Conservation (phyloP, 306 rosid genomes). For the Chamaecrista fasciculata region DNA sequence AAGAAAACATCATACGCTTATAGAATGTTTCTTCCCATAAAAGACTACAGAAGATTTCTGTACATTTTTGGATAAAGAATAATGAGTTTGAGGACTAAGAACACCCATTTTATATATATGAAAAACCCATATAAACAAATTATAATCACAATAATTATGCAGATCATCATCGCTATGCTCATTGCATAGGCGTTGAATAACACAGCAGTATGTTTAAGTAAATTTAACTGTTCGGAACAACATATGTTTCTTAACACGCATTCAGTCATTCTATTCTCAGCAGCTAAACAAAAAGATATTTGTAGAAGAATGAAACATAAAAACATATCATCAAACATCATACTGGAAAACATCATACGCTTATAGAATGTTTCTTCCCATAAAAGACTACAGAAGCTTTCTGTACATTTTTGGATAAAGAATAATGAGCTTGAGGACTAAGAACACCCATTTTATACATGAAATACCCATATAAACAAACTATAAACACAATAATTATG, state of each 20-base stretch:
- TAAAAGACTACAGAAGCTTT: neutral
- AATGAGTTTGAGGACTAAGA: neutral
- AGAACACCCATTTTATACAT: constrained; percentile 2
- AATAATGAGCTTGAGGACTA: neutral
- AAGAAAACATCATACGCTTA: constrained; percentile 39
- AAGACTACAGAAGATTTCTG: constrained; percentile 1
- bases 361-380: constrained; percentile 8
- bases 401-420: constrained; percentile 4
- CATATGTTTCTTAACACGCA: constrained; percentile 13
- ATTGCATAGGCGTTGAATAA: constrained; percentile 21
- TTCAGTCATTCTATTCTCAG: constrained; percentile 20
- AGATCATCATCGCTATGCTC: neutral
- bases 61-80: constrained; percentile 4
- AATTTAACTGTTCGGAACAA: constrained; percentile 8
- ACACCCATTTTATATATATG: constrained; percentile 5
- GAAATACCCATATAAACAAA: neutral
- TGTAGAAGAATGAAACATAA: constrained; percentile 5
- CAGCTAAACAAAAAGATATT: neutral
- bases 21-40: neutral
- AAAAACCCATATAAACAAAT: neutral
- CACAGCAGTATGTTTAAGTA: constrained; percentile 14
- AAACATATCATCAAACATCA: constrained; percentile 25
- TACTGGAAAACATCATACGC: constrained; percentile 29
- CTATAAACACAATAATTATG: constrained; percentile 1
- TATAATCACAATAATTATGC: neutral